Evolutionary conservation across 345 rosid genomes (phyloP).

Genomic region (Psidium guajava): DNA sequence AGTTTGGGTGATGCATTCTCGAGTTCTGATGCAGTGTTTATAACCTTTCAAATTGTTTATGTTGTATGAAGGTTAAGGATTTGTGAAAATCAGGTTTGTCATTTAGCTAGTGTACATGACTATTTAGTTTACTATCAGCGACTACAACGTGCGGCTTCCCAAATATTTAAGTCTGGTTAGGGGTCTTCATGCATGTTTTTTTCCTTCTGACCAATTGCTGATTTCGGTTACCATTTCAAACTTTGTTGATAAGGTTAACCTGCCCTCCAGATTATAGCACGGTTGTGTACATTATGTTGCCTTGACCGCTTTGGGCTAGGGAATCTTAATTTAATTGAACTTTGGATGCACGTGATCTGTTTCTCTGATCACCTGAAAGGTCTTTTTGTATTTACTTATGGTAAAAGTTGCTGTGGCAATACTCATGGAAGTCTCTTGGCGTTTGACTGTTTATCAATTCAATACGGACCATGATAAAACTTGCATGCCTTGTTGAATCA

Average conservation of each 20-base stretch:
- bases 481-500: background rate
- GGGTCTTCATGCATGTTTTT: background rate
- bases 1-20: background rate
- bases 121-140: background rate
- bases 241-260: background rate
- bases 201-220: background rate
- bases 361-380: background rate
- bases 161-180: background rate
- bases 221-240: background rate
- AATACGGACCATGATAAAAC: background rate
- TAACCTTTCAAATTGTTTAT: background rate
- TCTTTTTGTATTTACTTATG: background rate
- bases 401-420: background rate
- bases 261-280: background rate
- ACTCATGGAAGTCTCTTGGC: background rate
- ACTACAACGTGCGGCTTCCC: background rate
- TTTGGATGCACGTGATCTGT: background rate
- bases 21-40: background rate
- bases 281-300: background rate
- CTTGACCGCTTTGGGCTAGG: background rate
- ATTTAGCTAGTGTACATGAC: background rate
- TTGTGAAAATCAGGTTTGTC: background rate
- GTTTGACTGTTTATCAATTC: background rate
- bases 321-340: background rate
- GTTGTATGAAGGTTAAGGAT: background rate